Evolutionary conservation across 345 rosid species (phyloP).

Genomic region (Brassica juncea): DNA sequence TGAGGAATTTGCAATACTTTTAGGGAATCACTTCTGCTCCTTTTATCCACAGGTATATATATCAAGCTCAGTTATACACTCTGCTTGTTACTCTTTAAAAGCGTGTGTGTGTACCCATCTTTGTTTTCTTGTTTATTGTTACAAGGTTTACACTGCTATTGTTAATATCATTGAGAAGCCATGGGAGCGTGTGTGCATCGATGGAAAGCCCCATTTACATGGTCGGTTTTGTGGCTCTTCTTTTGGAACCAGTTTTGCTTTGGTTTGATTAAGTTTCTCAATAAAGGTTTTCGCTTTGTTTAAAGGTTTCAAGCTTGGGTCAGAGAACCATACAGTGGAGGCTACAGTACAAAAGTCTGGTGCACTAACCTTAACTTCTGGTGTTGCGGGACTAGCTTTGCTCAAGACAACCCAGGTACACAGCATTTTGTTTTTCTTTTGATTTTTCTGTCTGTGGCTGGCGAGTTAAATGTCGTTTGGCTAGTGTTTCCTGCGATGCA

Average conservation of each 20-base stretch:
- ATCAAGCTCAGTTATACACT: neutral
- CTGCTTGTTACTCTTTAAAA: neutral
- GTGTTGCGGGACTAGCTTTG: slow-evolving; percentile 71
- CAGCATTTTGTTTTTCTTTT: neutral
- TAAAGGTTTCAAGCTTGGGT: slow-evolving; percentile 91
- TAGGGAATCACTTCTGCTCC: slow-evolving; percentile 80
- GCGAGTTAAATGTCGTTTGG: neutral
- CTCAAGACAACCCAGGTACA: slow-evolving; percentile 89
- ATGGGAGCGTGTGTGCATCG: slow-evolving; percentile 76
- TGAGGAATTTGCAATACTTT: slow-evolving; percentile 77
- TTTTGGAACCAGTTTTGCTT: neutral
- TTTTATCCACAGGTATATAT: slow-evolving; percentile 71
- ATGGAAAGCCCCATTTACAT: slow-evolving; percentile 75
- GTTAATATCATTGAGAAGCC: slow-evolving; percentile 86
- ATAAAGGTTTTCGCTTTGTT: neutral
- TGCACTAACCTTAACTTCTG: slow-evolving; percentile 59
- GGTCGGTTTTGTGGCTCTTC: slow-evolving; percentile 45
- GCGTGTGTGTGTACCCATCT: neutral
- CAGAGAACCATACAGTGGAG: slow-evolving; percentile 85
- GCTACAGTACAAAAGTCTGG: slow-evolving; percentile 70
- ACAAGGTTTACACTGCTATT: slow-evolving; percentile 70
- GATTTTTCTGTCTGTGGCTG: neutral
- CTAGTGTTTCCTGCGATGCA: neutral
- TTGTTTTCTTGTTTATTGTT: neutral
- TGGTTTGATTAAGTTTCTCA: slow-evolving; percentile 1